Base-by-base conservation (phyloP, 1,139 yeast species). In the Torulaspora globosa region DNA sequence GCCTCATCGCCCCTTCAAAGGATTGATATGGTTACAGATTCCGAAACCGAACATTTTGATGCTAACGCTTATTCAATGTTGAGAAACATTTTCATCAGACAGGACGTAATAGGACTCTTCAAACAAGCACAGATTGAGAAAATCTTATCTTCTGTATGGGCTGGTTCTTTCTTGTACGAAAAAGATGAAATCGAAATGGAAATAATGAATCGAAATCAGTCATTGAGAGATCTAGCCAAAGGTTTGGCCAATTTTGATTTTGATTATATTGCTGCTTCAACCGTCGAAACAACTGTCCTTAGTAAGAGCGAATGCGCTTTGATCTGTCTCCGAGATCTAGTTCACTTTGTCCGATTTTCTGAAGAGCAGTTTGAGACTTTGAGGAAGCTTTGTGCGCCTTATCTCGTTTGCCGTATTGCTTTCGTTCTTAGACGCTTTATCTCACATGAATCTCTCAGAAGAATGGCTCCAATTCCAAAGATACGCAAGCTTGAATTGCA, bases 401-500 rank as follows among this genome's bases (percentile, higher is more conserved):
- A 67, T 48, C 63, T 79, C 31, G 60, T 72, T 0, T 68, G 76
- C 9, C 70, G 89, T 33, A 66, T 73, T 8, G 75, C 79, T 0
- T 68, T 80, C 47, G 72, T 75, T 0, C 60, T 83, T 29, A 69
- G 77, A 43, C 74, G 76, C 44, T 78, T 73, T 49, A 65, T 79
- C 7, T 72, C 79, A 2, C 82, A 80, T 50, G 74, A 71, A 41
- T 73, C 71, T 11, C 60, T 82, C 5, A 60, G 79, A 7, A 76
- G 79, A 23, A 63, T 59, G 16, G 72, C 71, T 33, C 89, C 90
- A 1, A 66, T 79, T 34, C 74, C 84, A 0, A 68, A 70, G 28
- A 63, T 80, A 11, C 79, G 80, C 48, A 71, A 73, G 26, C 56
- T 62, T 8, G 88, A 82, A 55, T 56, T 82, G 12, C 53, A 52